Evolutionary conservation across 2,329 filamentous ascomycete genomes (phyloP).

Genomic region (Epichloe amarillans): DNA sequence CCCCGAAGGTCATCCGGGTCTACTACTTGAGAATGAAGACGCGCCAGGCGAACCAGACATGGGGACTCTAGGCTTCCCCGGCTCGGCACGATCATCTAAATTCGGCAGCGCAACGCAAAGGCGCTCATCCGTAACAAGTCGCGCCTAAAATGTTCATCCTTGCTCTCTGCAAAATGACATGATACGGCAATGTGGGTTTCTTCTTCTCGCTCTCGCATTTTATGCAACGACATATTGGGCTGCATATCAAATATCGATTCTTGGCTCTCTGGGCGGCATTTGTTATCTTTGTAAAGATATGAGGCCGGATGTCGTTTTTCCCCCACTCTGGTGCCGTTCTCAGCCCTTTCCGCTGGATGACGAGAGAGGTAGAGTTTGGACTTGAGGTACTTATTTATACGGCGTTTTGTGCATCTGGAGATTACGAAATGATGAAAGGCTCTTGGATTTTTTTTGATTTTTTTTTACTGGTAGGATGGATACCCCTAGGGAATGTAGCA

Average conservation of each 20-base stretch:
- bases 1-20: conserved; percentile 33
- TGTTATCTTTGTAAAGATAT: not conserved
- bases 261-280: not conserved
- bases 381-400: too few species aligned
- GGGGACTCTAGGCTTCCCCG: conserved; percentile 23
- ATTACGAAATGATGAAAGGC: not conserved
- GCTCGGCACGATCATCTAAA: conserved; percentile 29
- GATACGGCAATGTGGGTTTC: not conserved
- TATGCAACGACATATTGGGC: not conserved
- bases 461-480: not conserved
- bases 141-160: conserved; percentile 23
- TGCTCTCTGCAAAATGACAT: not conserved
- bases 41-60: conserved; percentile 45
- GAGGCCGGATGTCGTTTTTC: not conserved
- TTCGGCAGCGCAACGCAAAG: conserved; percentile 32
- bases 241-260: too few species aligned
- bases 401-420: not conserved
- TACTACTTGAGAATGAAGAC: conserved; percentile 35
- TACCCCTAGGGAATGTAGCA: not conserved
- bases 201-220: not conserved
- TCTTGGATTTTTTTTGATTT: not conserved
- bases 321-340: not conserved
- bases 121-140: conserved; percentile 32
- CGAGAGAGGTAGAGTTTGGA: too few species aligned
- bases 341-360: not conserved